A percentile compares a stretch with the other conserved stretches of the same genome.
These are phyloP conservation scores for Astrothelium subdiscretum DNA, from an alignment of 495 filamentous ascomycete genomes.

Conservation along the genomic window DNA sequence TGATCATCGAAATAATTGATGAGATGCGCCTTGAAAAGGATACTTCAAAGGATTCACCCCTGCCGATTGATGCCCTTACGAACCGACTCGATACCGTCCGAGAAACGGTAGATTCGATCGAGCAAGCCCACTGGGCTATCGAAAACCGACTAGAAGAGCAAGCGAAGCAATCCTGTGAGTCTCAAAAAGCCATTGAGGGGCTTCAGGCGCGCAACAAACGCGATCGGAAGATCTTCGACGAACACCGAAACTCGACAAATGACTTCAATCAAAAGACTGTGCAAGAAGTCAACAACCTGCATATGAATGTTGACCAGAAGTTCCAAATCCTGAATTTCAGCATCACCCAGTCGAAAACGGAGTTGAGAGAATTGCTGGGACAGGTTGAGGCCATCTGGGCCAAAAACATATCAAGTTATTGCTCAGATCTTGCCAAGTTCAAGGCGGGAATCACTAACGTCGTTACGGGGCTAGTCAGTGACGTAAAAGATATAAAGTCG, in stretches of 20 bases:
- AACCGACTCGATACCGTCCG: not conserved
- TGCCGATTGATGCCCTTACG: not conserved
- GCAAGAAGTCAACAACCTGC: not conserved
- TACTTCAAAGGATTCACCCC: not conserved
- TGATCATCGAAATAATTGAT: not conserved
- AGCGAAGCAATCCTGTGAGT: too few relatives aligned
- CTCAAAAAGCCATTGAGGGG: too few relatives aligned
- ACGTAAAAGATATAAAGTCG: not conserved
- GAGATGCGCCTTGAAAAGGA: not conserved
- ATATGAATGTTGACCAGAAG: not conserved
- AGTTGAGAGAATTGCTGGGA: not conserved
- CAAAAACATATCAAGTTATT: not conserved
- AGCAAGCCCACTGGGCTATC: too few relatives aligned
- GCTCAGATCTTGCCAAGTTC: not conserved
- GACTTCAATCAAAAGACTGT: too few relatives aligned
- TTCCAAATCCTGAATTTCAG: not conserved
- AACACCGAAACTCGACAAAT: not conserved
- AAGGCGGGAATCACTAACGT: not conserved
- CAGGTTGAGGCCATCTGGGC: not conserved
- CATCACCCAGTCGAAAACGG: not conserved
- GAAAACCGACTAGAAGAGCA: too few relatives aligned
- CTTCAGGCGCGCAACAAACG: not conserved
- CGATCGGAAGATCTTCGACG: not conserved
- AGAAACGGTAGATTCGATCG: not conserved
- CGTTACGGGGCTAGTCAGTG: not conserved